Evolutionary conservation across 768 basidiomycete genomes (phyloP).

Genomic region (Pleurotus eryngii): DNA sequence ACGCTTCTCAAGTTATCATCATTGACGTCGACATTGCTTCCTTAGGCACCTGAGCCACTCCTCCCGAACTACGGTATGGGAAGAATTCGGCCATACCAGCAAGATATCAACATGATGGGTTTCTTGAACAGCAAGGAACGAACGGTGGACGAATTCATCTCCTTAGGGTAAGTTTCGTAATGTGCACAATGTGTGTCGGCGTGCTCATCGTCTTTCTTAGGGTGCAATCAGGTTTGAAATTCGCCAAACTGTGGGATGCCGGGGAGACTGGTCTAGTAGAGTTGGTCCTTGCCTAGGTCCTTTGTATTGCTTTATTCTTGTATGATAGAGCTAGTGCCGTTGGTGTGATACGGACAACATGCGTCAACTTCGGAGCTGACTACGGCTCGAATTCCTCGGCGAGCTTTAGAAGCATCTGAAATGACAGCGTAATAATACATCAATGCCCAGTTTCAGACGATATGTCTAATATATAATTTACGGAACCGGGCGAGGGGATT

Average conservation of each 20-base stretch:
- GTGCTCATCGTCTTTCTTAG: background rate
- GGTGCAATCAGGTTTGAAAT: conserved; percentile 25
- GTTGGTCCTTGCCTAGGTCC: conserved; percentile 14
- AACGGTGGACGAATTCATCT: conserved; percentile 34
- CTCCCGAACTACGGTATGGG: conserved; percentile 47
- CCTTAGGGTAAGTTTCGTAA: conserved; percentile 23
- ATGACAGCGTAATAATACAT: too few species aligned
- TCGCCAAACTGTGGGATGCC: conserved; percentile 34
- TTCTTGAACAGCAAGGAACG: conserved; percentile 41
- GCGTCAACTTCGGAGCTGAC: too few species aligned
- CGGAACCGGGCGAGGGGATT: background rate
- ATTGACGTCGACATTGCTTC: background rate
- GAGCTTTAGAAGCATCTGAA: too few species aligned
- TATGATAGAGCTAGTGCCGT: too few species aligned
- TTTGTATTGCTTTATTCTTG: too few species aligned
- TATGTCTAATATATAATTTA: background rate
- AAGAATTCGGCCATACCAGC: conserved; percentile 34
- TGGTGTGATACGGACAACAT: too few species aligned
- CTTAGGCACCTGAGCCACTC: conserved; percentile 40
- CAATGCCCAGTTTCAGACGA: background rate
- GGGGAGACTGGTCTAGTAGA: conserved; percentile 33
- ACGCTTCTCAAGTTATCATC: too few species aligned
- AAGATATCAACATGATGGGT: conserved; percentile 45
- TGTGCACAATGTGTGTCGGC: background rate
- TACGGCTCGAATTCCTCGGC: too few species aligned